Base-by-base conservation (phyloP, 805 yeast species). In the Candida silvicultrix region DNA sequence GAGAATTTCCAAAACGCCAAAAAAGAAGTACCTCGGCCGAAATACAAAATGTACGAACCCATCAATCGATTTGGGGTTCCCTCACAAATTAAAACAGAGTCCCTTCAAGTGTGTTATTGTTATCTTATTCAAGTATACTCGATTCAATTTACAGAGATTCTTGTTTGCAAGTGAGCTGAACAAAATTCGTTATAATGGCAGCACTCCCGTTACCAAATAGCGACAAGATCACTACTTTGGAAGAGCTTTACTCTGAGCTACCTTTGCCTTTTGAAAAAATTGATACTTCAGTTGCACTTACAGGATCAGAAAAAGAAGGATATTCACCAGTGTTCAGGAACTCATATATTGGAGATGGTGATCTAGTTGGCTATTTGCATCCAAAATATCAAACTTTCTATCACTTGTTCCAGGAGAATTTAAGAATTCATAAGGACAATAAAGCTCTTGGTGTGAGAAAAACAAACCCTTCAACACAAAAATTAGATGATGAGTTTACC, bases 281-380 rank as follows among this genome's bases (percentile, higher is more conserved):
- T 4, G 58, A 54, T 37, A 49, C 49, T 22, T 56, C 62, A 4
- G 41, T 38, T 2, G 50, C 62, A 4, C 43, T 59, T 14, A 57
- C 59, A 5, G 57, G 52, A 4, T 50, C 60, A 1, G 50, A 52
- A 37, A 52, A 52, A 9, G 65, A 65, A 2, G 83, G 81, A 7
- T 75, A 62, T 59, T 76, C 85, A 23, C 71, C 77, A 2, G 59
- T 76, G 9, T 83, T 71, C 57, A 65, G 88, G 45, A 78, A 70
- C 53, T 59, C 62, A 12, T 53, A 63, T 14, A 51, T 67, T 6
- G 47, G 49, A 15, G 56, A 48, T 3, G 67, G 63, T 22, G 53
- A 56, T 14, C 55, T 65, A 16, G 63, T 75, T 20, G 62, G 66
- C 14, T 49, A 64, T 39, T 46, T 77, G n/a, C 74, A 75, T 49